Base-by-base conservation (phyloP, 1,284 basidiomycete species). In the Sutorius eximius region DNA sequence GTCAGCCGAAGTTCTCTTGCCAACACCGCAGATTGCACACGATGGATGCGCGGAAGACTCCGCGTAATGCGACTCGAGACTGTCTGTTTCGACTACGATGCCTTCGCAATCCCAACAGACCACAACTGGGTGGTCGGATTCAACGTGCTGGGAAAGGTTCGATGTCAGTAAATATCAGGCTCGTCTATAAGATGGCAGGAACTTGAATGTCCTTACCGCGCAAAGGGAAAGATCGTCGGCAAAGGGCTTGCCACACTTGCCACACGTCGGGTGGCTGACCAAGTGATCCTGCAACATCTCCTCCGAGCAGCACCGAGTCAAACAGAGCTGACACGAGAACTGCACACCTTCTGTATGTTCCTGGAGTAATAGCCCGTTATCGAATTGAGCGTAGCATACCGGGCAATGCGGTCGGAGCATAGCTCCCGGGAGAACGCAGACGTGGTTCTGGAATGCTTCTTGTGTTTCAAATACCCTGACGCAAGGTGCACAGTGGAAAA, bases 91-190 rank as follows among this genome's bases (percentile, higher is more conserved):
- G 12, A 70, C 45, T 9, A 68, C 60, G 3, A 58, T 45, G 5
- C 66, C 69, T 34, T 57, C 64, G 37, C 66, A 68, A 24, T 71
- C 66, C 66, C 66, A 68, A 49, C 66, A 68, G 38, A 67, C 66
- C 13, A 71, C 58, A 16, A 54, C 59, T 1, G 66, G 62, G 37
- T 70, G 66, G 36, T 58, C 59, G 1, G 49, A 52, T n/a, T 59
- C 59, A 29, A 64, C 48, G 6, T 68, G 66, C 66, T 68, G 41
- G 37, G 3, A 46, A 47, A 55, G 10, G 34, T 37, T 32, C 24
- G 1, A 45, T 18, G 29, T 55, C 3, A 58, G 48, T 36, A 5
- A 42, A 38, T 27, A 36, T 27, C 32, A 32, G 3, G 8, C 16
- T 22, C 22, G 18, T 44, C 9, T 29, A 45, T 10, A 16, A 37